Conservation (phyloP, 2,329 filamentous ascomycete genomes). For the Macrophomina pseudophaseolina region DNA sequence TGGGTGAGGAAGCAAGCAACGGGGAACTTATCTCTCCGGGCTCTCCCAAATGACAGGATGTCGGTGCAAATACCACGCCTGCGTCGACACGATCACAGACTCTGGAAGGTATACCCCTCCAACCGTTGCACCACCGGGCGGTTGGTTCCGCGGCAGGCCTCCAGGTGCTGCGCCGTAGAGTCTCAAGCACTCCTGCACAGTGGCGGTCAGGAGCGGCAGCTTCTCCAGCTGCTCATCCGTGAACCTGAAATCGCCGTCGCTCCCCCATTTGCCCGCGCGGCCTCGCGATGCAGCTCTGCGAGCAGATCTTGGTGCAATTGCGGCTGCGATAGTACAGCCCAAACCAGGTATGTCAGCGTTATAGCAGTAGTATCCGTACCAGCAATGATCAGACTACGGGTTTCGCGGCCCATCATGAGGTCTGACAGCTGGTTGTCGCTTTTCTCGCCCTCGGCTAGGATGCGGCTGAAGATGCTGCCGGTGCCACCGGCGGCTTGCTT, state of each 20-base stretch:
- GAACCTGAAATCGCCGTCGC: slow-evolving; percentile 25
- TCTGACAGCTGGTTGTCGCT: slow-evolving; percentile 30
- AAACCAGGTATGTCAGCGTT: slow-evolving; percentile 42
- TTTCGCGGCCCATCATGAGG: slow-evolving; percentile 38
- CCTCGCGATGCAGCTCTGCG: slow-evolving; percentile 25
- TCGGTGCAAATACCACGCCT: slow-evolving; percentile 47
- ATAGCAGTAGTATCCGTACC: slow-evolving; percentile 43
- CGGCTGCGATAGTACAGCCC: slow-evolving; percentile 37
- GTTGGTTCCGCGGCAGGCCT: slow-evolving; percentile 42
- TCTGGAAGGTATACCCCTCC: slow-evolving; percentile 43
- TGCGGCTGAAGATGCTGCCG: slow-evolving; percentile 33
- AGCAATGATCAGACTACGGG: slow-evolving; percentile 39
- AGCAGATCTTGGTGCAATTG: not conserved
- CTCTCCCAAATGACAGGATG: slow-evolving; percentile 29
- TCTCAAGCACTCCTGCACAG: slow-evolving; percentile 47
- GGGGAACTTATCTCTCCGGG: not conserved
- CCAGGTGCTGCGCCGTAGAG: slow-evolving; percentile 44
- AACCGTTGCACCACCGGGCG: slow-evolving; percentile 40
- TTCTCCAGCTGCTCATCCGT: slow-evolving; percentile 35
- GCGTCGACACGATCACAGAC: slow-evolving; percentile 43
- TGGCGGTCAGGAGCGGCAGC: slow-evolving; percentile 41
- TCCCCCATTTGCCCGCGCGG: slow-evolving; percentile 28
- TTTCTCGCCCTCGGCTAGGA: not conserved
- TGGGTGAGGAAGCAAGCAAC: not conserved
- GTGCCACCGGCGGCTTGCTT: slow-evolving; percentile 34